Percentiles rank a stretch among this genome's conserved stretches.
These are phyloP conservation scores for Xylaria sp. DNA, from an alignment of 2,329 filamentous ascomycete genomes.

Conservation along the genomic window DNA sequence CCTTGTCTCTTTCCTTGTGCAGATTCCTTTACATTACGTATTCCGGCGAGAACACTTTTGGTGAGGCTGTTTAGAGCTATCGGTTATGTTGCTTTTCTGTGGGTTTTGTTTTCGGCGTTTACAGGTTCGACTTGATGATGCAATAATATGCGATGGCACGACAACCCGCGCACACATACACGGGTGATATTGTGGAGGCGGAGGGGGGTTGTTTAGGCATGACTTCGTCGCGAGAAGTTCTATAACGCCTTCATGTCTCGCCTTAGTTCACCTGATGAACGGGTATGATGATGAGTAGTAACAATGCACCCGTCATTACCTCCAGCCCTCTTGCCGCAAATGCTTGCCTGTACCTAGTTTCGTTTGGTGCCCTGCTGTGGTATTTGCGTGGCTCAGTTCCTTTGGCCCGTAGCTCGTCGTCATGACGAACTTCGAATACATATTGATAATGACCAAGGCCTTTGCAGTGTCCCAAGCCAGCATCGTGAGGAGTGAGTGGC, in stretches of 20 bases:
- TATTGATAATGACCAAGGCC: background rate
- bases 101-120: constrained; percentile 16
- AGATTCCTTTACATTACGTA: constrained; percentile 99
- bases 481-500: no score
- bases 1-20: constrained; percentile 6
- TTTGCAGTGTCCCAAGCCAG: constrained; percentile 25
- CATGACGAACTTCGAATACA: constrained; percentile 19
- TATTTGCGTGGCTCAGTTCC: constrained; percentile 34
- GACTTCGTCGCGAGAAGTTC: background rate
- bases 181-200: constrained; percentile 3
- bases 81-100: constrained; percentile 14
- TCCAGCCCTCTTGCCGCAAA: constrained; percentile 26
- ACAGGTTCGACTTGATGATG: constrained; percentile 26
- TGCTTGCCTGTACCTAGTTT: constrained; percentile 21
- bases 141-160: constrained; percentile 24
- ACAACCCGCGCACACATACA: constrained; percentile 4
- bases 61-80: constrained; percentile 42
- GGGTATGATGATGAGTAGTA: background rate
- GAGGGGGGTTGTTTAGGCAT: background rate
- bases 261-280: background rate
- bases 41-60: constrained; percentile 99
- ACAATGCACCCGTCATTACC: background rate
- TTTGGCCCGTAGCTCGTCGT: constrained; percentile 36
- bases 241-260: background rate
- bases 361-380: constrained; percentile 38